Evolutionary conservation across 2,329 filamentous ascomycete species (phyloP).

Genomic region (Diaporthe citriasiana): DNA sequence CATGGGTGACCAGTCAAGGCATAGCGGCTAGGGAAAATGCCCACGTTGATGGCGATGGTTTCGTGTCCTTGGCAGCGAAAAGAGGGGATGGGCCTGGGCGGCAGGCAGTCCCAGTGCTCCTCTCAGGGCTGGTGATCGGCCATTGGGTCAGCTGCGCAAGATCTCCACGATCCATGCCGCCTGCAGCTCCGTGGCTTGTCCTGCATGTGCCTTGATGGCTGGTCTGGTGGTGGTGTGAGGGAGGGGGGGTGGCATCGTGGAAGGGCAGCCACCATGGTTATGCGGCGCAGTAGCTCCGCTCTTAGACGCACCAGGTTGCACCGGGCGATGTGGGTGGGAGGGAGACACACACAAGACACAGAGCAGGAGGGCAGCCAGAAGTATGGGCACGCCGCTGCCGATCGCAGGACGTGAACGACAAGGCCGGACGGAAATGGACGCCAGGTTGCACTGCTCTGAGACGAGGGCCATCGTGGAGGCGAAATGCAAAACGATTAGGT

Average conservation of each 20-base stretch:
- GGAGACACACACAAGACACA: neutral
- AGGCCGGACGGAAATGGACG: constrained; percentile 15
- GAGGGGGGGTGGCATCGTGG: neutral
- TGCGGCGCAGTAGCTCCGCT: constrained; percentile 23
- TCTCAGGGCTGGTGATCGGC: constrained; percentile 32
- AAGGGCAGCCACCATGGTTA: constrained; percentile 12
- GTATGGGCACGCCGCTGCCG: constrained; percentile 19
- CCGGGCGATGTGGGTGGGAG: neutral
- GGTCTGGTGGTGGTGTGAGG: constrained; percentile 27
- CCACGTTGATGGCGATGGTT: constrained; percentile 28
- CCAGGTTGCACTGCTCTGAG: constrained; percentile 34
- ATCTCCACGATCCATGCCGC: constrained; percentile 37
- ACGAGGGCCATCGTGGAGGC: constrained; percentile 33
- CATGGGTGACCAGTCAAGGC: constrained; percentile 27
- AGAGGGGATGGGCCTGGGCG: constrained; percentile 18
- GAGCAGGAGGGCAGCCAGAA: constrained; percentile 1
- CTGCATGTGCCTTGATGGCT: constrained; percentile 38
- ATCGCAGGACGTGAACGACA: constrained; percentile 14
- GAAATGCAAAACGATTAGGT: constrained; percentile 28
- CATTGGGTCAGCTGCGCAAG: constrained; percentile 40
- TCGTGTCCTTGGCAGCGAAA: constrained; percentile 28
- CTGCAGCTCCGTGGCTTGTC: constrained; percentile 39
- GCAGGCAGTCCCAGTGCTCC: constrained; percentile 35
- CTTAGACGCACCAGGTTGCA: constrained; percentile 37
- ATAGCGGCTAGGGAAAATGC: constrained; percentile 37